Conservation (phyloP, 2,329 filamentous ascomycete genomes). For the Colletotrichum tabaci region DNA sequence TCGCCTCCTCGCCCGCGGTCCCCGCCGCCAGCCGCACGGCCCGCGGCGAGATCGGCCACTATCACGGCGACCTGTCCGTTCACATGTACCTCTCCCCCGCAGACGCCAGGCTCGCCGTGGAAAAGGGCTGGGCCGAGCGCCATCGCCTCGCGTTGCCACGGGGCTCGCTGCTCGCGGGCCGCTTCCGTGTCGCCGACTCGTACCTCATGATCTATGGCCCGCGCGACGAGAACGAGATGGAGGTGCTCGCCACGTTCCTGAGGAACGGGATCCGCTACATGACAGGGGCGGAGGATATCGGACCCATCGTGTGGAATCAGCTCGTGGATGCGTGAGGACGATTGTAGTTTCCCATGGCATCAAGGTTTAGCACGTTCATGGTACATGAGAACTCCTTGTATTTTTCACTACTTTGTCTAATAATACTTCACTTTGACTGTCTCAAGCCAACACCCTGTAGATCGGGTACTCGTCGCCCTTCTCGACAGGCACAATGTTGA, state of each 20-base stretch:
- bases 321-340: not conserved
- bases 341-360: not conserved
- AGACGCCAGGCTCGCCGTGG: slow-evolving; percentile 54
- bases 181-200: slow-evolving; percentile 44
- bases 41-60: slow-evolving; percentile 54
- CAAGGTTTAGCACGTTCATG: no score
- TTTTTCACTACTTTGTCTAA: not conserved
- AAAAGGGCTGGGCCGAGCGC: slow-evolving; percentile 57
- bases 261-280: slow-evolving; percentile 24
- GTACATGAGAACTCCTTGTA: not conserved
- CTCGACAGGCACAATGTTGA: slow-evolving; percentile 49
- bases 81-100: slow-evolving; percentile 56
- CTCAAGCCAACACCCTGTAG: slow-evolving; percentile 45
- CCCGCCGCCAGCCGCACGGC: slow-evolving; percentile 5
- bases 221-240: slow-evolving; percentile 53
- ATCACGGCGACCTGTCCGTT: slow-evolving; percentile 56
- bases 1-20: not conserved
- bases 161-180: not conserved
- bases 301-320: slow-evolving; percentile 27
- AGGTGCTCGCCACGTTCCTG: slow-evolving; percentile 39
- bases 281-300: slow-evolving; percentile 30
- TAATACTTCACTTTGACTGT: not conserved
- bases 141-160: slow-evolving; percentile 52
- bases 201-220: slow-evolving; percentile 60
- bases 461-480: slow-evolving; percentile 51